Evolutionary conservation across 164 flowering plant species (phyloP).

Genomic region (Umbilicus rupestris): DNA sequence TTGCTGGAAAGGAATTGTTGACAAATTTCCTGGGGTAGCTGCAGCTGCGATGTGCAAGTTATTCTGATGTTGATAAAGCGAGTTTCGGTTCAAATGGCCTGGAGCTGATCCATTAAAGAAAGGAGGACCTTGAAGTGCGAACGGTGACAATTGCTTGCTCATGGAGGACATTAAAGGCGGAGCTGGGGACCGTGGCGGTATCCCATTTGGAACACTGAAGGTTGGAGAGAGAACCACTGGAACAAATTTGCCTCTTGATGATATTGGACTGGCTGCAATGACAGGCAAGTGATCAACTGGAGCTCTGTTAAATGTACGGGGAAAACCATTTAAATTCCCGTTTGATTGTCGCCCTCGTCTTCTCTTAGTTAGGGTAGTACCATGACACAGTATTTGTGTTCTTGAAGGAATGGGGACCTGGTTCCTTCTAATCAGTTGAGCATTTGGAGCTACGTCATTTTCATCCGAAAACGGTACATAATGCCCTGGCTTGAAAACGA

Average conservation of each 20-base stretch:
- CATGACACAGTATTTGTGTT: slow-evolving; percentile 18
- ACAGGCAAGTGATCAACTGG: slow-evolving; percentile 5
- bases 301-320: slow-evolving; percentile 8
- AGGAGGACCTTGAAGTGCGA: slow-evolving; percentile 9
- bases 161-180: slow-evolving; percentile 15
- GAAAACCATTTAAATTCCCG: slow-evolving; percentile 14
- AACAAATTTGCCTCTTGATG: slow-evolving; percentile 24
- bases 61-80: slow-evolving; percentile 12
- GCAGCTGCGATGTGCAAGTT: slow-evolving; percentile 11
- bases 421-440: slow-evolving; percentile 53
- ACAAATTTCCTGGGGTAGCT: slow-evolving; percentile 13
- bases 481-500: slow-evolving; percentile 75
- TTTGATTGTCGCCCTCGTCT: slow-evolving; percentile 13
- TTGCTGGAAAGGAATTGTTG: slow-evolving; percentile 20
- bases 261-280: slow-evolving; percentile 16
- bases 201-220: slow-evolving; percentile 17
- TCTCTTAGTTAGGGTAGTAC: slow-evolving; percentile 14
- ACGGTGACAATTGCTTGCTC: slow-evolving; percentile 11
- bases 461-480: slow-evolving; percentile 54
- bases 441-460: slow-evolving; percentile 76
- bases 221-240: slow-evolving; percentile 31
- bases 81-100: slow-evolving; percentile 11
- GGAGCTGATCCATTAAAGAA: slow-evolving; percentile 13
- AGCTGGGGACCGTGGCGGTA: slow-evolving; percentile 14
- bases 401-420: slow-evolving; percentile 29